Evolutionary conservation across 345 rosid species (phyloP).

Genomic region (Eucalyptus melliodora): DNA sequence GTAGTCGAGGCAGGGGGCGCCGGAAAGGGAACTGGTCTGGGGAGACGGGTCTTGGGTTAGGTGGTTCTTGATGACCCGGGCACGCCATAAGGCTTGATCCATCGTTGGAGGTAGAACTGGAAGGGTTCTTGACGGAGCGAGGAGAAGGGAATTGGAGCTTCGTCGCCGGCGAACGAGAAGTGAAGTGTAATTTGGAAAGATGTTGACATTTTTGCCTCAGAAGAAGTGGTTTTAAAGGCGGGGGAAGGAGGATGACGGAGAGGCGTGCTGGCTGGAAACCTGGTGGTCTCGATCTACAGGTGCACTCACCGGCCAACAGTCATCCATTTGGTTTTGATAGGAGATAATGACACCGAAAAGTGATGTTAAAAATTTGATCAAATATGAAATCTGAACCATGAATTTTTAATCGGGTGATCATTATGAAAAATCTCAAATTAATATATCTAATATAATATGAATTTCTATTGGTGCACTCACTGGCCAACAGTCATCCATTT

Average conservation of each 20-base stretch:
- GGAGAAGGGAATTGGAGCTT: not conserved
- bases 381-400: too few relatives aligned
- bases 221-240: not conserved
- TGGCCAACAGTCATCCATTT: not conserved
- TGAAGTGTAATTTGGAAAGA: not conserved
- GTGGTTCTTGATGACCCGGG: constrained; percentile 47
- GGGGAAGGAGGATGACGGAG: not conserved
- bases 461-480: not conserved
- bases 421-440: too few relatives aligned
- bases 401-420: too few relatives aligned
- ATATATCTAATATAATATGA: too few relatives aligned
- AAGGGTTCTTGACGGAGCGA: not conserved
- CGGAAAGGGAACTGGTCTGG: not conserved
- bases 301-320: not conserved
- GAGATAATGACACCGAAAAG: too few relatives aligned
- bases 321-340: too few relatives aligned
- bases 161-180: not conserved
- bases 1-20: constrained; percentile 42
- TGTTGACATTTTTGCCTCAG: too few relatives aligned
- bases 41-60: constrained; percentile 7
- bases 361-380: too few relatives aligned
- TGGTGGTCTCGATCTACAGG: not conserved
- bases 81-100: constrained; percentile 38
- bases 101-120: not conserved
- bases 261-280: not conserved